Evolutionary conservation across 768 basidiomycete genomes (phyloP).

Genomic region (Tylopilus subfusipes): DNA sequence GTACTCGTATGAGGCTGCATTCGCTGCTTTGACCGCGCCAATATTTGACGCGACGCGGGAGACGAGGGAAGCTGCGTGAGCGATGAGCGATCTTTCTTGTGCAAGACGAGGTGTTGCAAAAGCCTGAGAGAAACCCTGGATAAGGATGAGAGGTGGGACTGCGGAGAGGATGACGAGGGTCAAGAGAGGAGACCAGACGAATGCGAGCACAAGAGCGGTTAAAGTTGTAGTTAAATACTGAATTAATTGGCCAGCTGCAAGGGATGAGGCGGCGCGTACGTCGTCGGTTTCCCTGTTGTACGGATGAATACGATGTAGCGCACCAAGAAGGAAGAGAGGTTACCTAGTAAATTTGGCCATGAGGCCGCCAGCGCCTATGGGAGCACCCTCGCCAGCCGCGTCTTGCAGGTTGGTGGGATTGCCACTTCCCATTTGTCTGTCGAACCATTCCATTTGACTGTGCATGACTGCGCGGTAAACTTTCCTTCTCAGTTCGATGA

Average conservation of each 20-base stretch:
- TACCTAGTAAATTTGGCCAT: slow-evolving; percentile 92
- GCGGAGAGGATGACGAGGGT: slow-evolving; percentile 91
- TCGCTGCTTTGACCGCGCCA: slow-evolving; percentile 90
- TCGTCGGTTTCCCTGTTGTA: slow-evolving; percentile 85
- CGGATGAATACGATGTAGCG: slow-evolving; percentile 4
- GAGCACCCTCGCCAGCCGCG: slow-evolving; percentile 40
- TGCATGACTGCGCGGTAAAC: slow-evolving; percentile 46
- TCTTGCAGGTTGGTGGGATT: slow-evolving; percentile 38
- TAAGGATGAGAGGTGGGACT: slow-evolving; percentile 75
- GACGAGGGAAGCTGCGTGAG: slow-evolving; percentile 72
- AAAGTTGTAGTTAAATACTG: slow-evolving; percentile 80
- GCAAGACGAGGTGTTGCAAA: slow-evolving; percentile 65
- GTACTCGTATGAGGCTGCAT: slow-evolving; percentile 60
- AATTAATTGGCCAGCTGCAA: slow-evolving; percentile 72
- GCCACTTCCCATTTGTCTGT: slow-evolving; percentile 66
- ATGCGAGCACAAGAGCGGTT: slow-evolving; percentile 78
- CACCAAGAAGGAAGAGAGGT: background rate
- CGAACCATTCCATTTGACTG: slow-evolving; percentile 90
- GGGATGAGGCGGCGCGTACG: slow-evolving; percentile 78
- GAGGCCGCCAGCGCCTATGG: slow-evolving; percentile 80
- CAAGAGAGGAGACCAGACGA: slow-evolving; percentile 74
- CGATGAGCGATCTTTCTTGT: slow-evolving; percentile 62
- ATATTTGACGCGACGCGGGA: slow-evolving; percentile 77
- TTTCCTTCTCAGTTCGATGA: slow-evolving; percentile 44
- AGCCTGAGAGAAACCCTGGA: slow-evolving; percentile 72